Evolutionary conservation across 139 green algal species (phyloP).

Genomic region (Klebsormidium nitens): DNA sequence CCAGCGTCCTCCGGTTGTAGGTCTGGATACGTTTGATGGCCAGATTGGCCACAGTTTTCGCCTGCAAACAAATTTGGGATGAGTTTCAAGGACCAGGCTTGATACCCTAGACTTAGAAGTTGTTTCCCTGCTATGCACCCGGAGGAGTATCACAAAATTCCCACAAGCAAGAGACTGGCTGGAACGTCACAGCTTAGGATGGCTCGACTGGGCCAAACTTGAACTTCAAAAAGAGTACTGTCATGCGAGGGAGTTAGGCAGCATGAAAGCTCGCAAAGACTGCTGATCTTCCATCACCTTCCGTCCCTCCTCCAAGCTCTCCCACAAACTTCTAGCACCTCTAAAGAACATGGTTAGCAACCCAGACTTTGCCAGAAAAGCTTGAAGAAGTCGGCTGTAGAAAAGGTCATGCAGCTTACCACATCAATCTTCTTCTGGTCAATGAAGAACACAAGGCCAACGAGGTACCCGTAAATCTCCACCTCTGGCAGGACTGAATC

Average conservation of each 20-base stretch:
- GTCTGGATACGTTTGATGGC: slow-evolving; percentile 45
- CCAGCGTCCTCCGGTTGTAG: slow-evolving; percentile 88
- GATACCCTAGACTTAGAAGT: no score
- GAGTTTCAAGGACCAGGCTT: background rate
- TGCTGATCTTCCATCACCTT: background rate
- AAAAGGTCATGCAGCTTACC: slow-evolving; percentile 47
- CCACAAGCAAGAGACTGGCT: background rate
- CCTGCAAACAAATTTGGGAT: slow-evolving; percentile 7
- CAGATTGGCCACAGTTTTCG: slow-evolving; percentile 9
- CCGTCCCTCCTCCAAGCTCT: background rate
- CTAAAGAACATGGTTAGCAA: slow-evolving; percentile 8
- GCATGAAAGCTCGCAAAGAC: slow-evolving; percentile 7
- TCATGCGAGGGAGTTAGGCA: background rate
- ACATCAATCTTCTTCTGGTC: slow-evolving; percentile 64
- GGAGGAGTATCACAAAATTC: background rate
- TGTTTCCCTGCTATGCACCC: background rate
- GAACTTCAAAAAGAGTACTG: no score
- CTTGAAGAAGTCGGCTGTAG: background rate
- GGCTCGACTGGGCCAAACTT: no score
- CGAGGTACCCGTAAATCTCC: slow-evolving; percentile 76
- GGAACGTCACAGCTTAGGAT: background rate
- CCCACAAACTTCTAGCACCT: background rate
- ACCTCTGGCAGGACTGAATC: slow-evolving; percentile 89
- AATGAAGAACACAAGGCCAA: slow-evolving; percentile 68
- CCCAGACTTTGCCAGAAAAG: slow-evolving; percentile 3